Percentiles rank a stretch among this genome's conserved stretches.
phyloP scores from a whole-genome alignment of 495 filamentous ascomycete genomes.

The Penicillium dipodomyicola region DNA sequence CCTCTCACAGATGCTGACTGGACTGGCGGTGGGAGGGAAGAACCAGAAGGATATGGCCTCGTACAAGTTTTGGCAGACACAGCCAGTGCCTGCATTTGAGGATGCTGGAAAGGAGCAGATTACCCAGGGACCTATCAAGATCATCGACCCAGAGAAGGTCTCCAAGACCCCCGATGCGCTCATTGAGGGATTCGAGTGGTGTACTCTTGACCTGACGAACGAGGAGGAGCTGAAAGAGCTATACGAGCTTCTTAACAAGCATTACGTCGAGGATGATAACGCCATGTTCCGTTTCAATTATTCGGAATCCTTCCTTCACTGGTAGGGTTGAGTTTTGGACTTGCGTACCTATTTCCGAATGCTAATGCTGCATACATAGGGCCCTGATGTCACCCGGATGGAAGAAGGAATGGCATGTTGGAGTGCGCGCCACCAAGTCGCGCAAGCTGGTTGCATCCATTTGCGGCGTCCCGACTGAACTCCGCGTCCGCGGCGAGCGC shows the following conservation, averaged over 20 bases:
- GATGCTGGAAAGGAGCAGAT: slow-evolving; percentile 39
- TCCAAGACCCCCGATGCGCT: slow-evolving; percentile 63
- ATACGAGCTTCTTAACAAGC: slow-evolving; percentile 81
- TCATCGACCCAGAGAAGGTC: slow-evolving; percentile 71
- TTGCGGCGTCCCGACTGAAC: slow-evolving; percentile 77
- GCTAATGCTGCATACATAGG: slow-evolving; percentile 50
- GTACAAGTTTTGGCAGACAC: slow-evolving; percentile 98
- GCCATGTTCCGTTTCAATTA: slow-evolving; percentile 98
- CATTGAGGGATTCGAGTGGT: slow-evolving; percentile 86
- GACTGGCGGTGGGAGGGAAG: slow-evolving; percentile 70
- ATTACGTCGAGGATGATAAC: slow-evolving; percentile 95
- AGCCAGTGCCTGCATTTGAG: slow-evolving; percentile 86
- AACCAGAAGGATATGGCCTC: slow-evolving; percentile 93
- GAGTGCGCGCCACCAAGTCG: slow-evolving; percentile 75
- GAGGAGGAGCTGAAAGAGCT: slow-evolving; percentile 71
- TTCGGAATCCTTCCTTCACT: slow-evolving; percentile 80
- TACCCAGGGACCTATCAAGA: slow-evolving; percentile 62
- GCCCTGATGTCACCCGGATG: slow-evolving; percentile 94
- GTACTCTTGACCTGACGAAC: slow-evolving; percentile 79
- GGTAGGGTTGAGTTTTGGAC: slow-evolving; percentile 50
- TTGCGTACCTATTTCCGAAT: not conserved
- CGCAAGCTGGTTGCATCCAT: slow-evolving; percentile 91
- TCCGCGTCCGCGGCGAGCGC: slow-evolving; percentile 73
- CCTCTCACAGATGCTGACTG: slow-evolving; percentile 78
- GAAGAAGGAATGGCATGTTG: slow-evolving; percentile 92